Conservation (phyloP, 2,329 filamentous ascomycete genomes). For the Fusarium verticillioides region DNA sequence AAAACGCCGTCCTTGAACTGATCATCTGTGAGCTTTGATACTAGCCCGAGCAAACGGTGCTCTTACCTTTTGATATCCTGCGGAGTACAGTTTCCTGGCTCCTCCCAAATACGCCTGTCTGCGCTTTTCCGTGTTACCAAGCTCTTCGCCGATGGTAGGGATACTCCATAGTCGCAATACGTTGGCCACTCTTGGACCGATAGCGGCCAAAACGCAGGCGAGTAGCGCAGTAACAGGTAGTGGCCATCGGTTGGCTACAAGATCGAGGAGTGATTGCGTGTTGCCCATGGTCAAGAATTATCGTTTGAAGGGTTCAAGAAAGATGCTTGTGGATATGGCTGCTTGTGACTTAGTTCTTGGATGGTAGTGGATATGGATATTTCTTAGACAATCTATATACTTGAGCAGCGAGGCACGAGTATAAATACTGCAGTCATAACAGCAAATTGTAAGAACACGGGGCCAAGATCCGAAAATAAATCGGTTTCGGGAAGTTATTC, state of each 20-base stretch:
- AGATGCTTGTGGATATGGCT: neutral
- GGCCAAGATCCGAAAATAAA: neutral
- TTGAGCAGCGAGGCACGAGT: neutral
- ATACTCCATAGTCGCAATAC: constrained; percentile 4
- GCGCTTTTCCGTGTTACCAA: constrained; percentile 16
- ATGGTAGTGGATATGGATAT: neutral
- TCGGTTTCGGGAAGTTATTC: neutral
- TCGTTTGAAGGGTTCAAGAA: too few species aligned
- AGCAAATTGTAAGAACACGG: neutral
- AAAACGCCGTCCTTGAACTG: constrained; percentile 30
- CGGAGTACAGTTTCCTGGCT: constrained; percentile 17
- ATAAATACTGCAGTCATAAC: neutral
- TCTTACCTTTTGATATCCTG: constrained; percentile 22
- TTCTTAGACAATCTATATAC: too few species aligned
- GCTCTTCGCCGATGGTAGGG: constrained; percentile 6
- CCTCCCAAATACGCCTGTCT: constrained; percentile 26
- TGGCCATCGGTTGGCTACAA: constrained; percentile 1
- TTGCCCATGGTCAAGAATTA: neutral
- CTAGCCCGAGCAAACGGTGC: accelerated
- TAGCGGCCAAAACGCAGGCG: neutral
- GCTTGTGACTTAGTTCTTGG: accelerated
- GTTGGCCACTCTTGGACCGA: neutral
- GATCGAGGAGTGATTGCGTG: neutral
- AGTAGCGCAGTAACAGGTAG: neutral
- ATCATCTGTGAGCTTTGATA: neutral